Base-by-base conservation (phyloP, 2,329 filamentous ascomycete genomes). In the Dactylellina sp. region DNA sequence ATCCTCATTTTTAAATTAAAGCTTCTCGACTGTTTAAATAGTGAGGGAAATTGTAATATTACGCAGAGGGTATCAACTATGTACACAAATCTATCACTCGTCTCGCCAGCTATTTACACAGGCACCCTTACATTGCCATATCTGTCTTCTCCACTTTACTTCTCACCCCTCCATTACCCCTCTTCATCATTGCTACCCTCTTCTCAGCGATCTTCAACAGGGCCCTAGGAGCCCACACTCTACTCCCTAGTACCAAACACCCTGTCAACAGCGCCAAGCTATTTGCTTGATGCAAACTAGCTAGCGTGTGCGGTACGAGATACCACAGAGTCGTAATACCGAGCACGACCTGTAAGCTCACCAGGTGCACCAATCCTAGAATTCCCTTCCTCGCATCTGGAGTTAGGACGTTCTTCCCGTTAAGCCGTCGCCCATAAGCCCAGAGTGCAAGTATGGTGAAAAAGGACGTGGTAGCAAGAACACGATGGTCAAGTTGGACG, bases 401-500 rank as follows among this genome's bases (percentile, higher is more conserved):
- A 18, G 61, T 74, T 12, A 74, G 18, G 1, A 66, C 40, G 16
- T 74, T 66, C 56, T 60, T 60, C 16, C 55, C 7, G 16, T 65
- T 49, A 12, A 66, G n/a, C 2, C 61, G 46, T 44, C 55, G 14
- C 1, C 70, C 70, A 11, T 93, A 98, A n/a, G 87, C 86, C 81
- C 89, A 96, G 7, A 99, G 85, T 2, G 88, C 85, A 76, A 96
- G 83, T 75, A 98, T 88, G 75, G 90, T 86, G 60, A 88, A 90
- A 81, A 97, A 96, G 0, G 94, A 97, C 14, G 92, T 93, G 50
- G 89, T 92, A 70, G 95, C 96, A 37, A 98, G 86, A 78, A 96
- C 91, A 47, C 96, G 90, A 84, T 99, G 95, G 82, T 99, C 92
- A 47, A 99, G 87, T 83, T 99, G 96, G 1, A 98, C 96, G 24